A percentile compares a stretch with the other conserved stretches of the same genome.
phyloP scores from a whole-genome alignment of 345 rosid species.

The Euphorbia peplus region DNA sequence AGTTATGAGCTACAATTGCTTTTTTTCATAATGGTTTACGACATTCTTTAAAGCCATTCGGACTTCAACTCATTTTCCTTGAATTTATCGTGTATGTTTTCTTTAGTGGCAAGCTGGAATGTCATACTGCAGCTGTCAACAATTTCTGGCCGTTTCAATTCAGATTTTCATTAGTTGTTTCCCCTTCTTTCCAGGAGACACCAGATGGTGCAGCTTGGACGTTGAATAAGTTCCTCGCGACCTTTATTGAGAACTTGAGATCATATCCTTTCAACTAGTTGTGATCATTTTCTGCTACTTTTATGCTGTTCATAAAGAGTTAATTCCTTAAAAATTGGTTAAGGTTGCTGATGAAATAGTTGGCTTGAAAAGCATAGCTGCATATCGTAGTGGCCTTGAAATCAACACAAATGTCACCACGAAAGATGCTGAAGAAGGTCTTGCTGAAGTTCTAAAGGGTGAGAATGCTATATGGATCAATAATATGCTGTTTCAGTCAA shows the following conservation, averaged over 20 bases:
- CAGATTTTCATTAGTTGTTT: neutral
- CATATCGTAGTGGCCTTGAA: slow-evolving; percentile 86
- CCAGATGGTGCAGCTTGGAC: slow-evolving; percentile 57
- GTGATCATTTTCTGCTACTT: slow-evolving; percentile 8
- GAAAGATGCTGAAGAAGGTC: slow-evolving; percentile 73
- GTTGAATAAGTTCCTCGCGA: slow-evolving; percentile 54
- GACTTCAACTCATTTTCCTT: neutral
- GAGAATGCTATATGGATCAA: slow-evolving; percentile 22
- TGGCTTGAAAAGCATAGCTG: slow-evolving; percentile 86
- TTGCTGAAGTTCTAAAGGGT: slow-evolving; percentile 56
- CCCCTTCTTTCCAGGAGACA: slow-evolving; percentile 38
- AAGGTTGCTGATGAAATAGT: slow-evolving; percentile 58
- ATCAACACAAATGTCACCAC: slow-evolving; percentile 56
- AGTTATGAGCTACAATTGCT: neutral
- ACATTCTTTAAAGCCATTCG: neutral
- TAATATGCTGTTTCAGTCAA: slow-evolving; percentile 8
- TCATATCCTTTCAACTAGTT: slow-evolving; percentile 77
- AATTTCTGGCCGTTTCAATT: neutral
- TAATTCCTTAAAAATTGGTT: slow-evolving; percentile 45
- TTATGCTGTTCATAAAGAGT: slow-evolving; percentile 8
- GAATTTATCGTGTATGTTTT: neutral
- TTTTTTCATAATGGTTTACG: neutral
- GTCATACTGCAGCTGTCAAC: neutral
- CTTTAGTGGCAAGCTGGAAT: neutral
- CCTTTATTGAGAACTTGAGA: slow-evolving; percentile 47